Evolutionary conservation across 2,329 filamentous ascomycete species (phyloP), one percentile per base, ranked within the genome.

Genomic region (Microsporum audouinii): DNA sequence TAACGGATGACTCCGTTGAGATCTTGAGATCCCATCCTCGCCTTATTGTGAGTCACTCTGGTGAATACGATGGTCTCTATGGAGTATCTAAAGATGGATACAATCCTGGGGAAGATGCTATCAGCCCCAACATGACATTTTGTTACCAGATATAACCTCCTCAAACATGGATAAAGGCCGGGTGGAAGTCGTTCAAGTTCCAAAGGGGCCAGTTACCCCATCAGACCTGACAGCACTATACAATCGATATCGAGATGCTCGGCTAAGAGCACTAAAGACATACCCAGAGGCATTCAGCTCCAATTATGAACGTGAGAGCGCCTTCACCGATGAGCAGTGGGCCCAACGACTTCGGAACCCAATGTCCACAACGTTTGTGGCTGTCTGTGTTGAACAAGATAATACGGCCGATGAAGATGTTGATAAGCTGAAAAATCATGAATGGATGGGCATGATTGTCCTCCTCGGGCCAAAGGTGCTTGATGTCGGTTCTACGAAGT

Each of bases 371-470:
- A 70, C 69, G 12, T 68, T 70, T 41, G 66, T 70, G 33, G 62
- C 70, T 14, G 57, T 71, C 10, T 36, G 23, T 58, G 17, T 41
- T 27, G 56, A 47, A 34, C 41, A 55, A 7, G 31, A 36, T 3
- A 2, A 38, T n/a, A 34, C 43, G 43, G 29, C 34, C 56, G 8
- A 38, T 49, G 8, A 51, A 51, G 49, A 60, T 10, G 39, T 66
- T 8, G 59, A 63, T 8, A 31, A 43, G 2, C 51, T 68, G 4
- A 53, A 64, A 36, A 8, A 47, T 8, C 63, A 66, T 57, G 64
- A 71, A 58, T 72, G 70, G 71, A 55, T 70, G n/a, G 71, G 70
- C 14, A 68, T 68, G 59, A 63, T 68, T 43, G 69, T 71, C 5
- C 58, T 72, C 1, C n/a, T 70, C 1, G 67, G 68, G 1, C 69